Evolutionary conservation across 768 basidiomycete species (phyloP).

Genomic region (Cyclocybe cylindracea): DNA sequence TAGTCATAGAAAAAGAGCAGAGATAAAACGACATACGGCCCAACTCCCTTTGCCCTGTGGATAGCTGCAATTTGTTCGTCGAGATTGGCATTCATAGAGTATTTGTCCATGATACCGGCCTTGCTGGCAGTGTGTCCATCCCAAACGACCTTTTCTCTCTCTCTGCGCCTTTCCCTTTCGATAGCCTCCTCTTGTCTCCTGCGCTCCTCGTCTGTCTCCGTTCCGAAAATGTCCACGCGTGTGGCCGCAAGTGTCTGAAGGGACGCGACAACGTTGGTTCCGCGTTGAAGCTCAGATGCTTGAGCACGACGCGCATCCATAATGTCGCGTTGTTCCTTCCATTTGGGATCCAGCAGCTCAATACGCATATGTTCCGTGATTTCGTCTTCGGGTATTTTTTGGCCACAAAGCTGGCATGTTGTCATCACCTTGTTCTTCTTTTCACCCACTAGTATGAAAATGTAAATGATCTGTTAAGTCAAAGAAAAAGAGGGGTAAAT

Average conservation of each 20-base stretch:
- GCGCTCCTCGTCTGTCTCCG: conserved; percentile 88
- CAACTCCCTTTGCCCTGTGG: conserved; percentile 89
- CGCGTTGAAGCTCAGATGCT: conserved; percentile 83
- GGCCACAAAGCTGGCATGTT: conserved; percentile 92
- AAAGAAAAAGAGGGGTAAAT: conserved; percentile 1
- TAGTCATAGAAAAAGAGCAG: conserved; percentile 2
- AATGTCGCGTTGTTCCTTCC: conserved; percentile 93
- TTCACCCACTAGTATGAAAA: conserved; percentile 52
- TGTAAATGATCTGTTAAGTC: conserved; percentile 4
- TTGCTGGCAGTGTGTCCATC: conserved; percentile 98
- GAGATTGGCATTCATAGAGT: conserved; percentile 90
- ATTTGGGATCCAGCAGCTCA: conserved; percentile 94
- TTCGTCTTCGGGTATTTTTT: conserved; percentile 94
- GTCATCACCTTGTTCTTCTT: conserved; percentile 73
- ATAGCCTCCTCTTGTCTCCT: conserved; percentile 87
- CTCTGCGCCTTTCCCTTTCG: conserved; percentile 77
- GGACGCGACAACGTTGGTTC: conserved; percentile 92
- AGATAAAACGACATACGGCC: conserved; percentile 58
- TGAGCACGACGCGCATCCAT: conserved; percentile 90
- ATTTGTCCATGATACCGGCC: conserved; percentile 89
- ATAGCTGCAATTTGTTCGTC: conserved; percentile 98
- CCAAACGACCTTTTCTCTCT: conserved; percentile 96
- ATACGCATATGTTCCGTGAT: conserved; percentile 98
- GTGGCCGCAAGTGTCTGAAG: conserved; percentile 91
- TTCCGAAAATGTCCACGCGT: conserved; percentile 98